Evolutionary conservation across 495 filamentous ascomycete species (phyloP).

Genomic region (Cenococcum geophilum): DNA sequence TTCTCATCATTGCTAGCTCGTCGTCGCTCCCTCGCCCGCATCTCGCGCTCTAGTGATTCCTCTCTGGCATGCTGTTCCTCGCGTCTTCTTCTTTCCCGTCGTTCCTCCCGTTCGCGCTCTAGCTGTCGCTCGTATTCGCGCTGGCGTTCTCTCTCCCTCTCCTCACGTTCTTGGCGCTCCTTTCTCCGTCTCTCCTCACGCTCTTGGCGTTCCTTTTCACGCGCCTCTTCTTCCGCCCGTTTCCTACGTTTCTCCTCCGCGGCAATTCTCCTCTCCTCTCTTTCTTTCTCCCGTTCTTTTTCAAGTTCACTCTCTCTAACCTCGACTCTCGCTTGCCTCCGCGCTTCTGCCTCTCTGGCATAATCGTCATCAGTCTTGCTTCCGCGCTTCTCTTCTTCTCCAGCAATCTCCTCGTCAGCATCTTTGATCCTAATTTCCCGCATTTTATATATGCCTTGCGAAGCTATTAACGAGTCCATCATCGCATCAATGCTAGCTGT

Average conservation of each 20-base stretch:
- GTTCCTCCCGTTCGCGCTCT: constrained; percentile 27
- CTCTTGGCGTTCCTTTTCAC: constrained; percentile 55
- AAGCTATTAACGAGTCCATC: constrained; percentile 55
- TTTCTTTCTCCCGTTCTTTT: constrained; percentile 56
- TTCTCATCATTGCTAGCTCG: constrained; percentile 39
- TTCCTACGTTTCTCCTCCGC: constrained; percentile 48
- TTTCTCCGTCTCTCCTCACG: constrained; percentile 34
- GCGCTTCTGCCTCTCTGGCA: constrained; percentile 61
- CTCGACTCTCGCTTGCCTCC: constrained; percentile 57
- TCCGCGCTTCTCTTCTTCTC: constrained; percentile 60
- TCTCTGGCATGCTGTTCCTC: constrained; percentile 14
- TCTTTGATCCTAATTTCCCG: constrained; percentile 64
- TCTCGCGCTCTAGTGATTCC: constrained; percentile 5
- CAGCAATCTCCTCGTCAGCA: constrained; percentile 66
- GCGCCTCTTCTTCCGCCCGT: constrained; percentile 49
- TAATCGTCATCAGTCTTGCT: constrained; percentile 81
- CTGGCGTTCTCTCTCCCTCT: constrained; percentile 28
- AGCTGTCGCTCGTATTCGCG: constrained; percentile 17
- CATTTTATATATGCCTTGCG: constrained; percentile 58
- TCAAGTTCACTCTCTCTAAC: constrained; percentile 58
- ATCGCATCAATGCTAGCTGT: constrained; percentile 60
- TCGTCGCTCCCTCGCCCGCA: constrained; percentile 37
- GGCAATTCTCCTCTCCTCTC: constrained; percentile 58
- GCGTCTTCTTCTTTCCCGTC: constrained; percentile 17
- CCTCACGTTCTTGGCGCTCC: constrained; percentile 33